Percentiles rank a stretch among this genome's conserved stretches.
Evolutionary conservation across 2,329 filamentous ascomycete species (phyloP).

Genomic region (Nothophoma quercina): DNA sequence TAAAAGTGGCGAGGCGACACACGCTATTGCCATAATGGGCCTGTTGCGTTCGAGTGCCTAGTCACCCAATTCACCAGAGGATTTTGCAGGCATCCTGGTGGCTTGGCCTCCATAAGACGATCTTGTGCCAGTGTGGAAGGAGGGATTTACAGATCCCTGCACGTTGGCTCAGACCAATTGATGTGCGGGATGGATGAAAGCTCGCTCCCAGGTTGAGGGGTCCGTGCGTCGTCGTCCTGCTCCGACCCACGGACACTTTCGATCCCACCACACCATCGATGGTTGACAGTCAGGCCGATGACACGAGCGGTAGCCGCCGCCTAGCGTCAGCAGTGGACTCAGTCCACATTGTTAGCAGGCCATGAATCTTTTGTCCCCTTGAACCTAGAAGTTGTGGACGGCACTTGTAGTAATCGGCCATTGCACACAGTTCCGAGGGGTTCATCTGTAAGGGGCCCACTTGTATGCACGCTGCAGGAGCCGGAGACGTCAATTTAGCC

Average conservation of each 20-base stretch:
- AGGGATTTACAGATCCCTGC: slow-evolving; percentile 34
- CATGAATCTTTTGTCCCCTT: slow-evolving; percentile 2
- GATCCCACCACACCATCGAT: slow-evolving; percentile 16
- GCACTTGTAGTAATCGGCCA: slow-evolving; percentile 14
- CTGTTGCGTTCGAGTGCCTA: slow-evolving; percentile 34
- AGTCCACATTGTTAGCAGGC: slow-evolving; percentile 5
- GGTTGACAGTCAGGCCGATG: slow-evolving; percentile 25
- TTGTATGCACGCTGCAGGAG: slow-evolving; percentile 28
- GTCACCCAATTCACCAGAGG: slow-evolving; percentile 36
- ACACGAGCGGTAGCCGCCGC: slow-evolving; percentile 34
- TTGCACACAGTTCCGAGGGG: slow-evolving; percentile 17
- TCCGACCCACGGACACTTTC: slow-evolving; percentile 26
- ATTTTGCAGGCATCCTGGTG: slow-evolving; percentile 42
- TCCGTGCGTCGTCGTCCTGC: slow-evolving; percentile 30
- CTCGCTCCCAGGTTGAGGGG: slow-evolving; percentile 23
- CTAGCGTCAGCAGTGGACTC: slow-evolving; percentile 30
- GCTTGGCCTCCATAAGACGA: slow-evolving; percentile 42
- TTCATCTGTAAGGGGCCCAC: slow-evolving; percentile 29
- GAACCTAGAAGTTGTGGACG: slow-evolving; percentile 1
- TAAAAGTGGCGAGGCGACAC: slow-evolving; percentile 50
- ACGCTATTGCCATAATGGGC: slow-evolving; percentile 43
- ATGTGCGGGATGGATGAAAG: slow-evolving; percentile 51
- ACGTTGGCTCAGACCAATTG: slow-evolving; percentile 45
- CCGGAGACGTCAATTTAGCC: slow-evolving; percentile 35
- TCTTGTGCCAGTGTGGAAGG: slow-evolving; percentile 45